A percentile compares a stretch with the other conserved stretches of the same genome.
Evolutionary conservation across 2,329 filamentous ascomycete genomes (phyloP).

Genomic region (Xylariomycetidae sp.): DNA sequence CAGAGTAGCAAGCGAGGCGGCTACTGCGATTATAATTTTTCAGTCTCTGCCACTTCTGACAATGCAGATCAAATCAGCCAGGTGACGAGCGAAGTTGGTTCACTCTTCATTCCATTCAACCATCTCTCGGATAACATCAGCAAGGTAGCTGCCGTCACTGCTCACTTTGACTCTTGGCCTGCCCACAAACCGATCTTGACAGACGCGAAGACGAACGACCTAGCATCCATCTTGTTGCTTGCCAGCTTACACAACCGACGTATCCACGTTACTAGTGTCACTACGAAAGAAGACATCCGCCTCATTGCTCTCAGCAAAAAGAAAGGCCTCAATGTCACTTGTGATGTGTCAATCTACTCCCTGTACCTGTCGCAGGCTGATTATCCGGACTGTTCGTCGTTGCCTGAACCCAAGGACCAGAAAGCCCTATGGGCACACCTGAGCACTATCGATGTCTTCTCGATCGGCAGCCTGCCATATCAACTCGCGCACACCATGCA

Average conservation of each 20-base stretch:
- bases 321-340: constrained; percentile 78
- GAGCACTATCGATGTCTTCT: constrained; percentile 72
- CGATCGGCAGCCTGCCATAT: constrained; percentile 72
- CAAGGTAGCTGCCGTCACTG: constrained; percentile 74
- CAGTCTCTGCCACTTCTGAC: constrained; percentile 66
- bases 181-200: constrained; percentile 75
- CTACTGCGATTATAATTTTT: constrained; percentile 77
- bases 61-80: constrained; percentile 73
- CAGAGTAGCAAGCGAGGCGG: constrained; percentile 63
- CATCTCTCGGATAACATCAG: constrained; percentile 77
- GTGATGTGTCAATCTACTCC: constrained; percentile 76
- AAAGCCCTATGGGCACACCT: constrained; percentile 70
- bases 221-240: constrained; percentile 74
- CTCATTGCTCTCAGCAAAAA: constrained; percentile 73
- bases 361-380: constrained; percentile 70
- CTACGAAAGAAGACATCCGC: constrained; percentile 74
- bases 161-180: constrained; percentile 76
- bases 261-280: constrained; percentile 75
- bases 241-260: constrained; percentile 74
- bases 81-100: constrained; percentile 69
- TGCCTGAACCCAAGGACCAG: constrained; percentile 67
- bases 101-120: constrained; percentile 80
- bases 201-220: constrained; percentile 73
- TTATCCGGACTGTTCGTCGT: constrained; percentile 60
- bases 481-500: constrained; percentile 59